Evolutionary conservation across 768 basidiomycete species (phyloP), one percentile per base, ranked within the genome.

Genomic region (Naematelia encephala): DNA sequence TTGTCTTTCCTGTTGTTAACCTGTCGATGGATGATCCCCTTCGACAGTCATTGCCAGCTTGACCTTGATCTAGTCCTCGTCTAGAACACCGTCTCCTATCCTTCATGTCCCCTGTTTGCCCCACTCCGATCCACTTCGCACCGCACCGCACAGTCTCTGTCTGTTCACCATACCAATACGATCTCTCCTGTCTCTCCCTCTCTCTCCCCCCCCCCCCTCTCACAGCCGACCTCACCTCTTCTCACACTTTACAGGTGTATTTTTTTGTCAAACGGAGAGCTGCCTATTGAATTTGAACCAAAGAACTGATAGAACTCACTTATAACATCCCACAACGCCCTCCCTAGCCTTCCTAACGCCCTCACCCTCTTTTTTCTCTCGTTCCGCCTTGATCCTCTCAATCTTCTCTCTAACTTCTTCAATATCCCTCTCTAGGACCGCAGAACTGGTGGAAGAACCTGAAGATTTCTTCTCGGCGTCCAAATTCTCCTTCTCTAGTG

Each of bases 401-500:
- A 78, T 66, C 68, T 78, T 78, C 51, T 75, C 74, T 58, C 71
- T 62, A 5, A 78, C 67, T 56, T 76, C 74, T 56, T 77, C 76
- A 28, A 78, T 73, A 65, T 78, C 77, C 60, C 74, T 63, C 5
- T 69, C 60, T 16, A 78, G 57, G 11, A 76, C 60, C 54, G 73
- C 71, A 16, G 60, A 62, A 49, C 66, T 64, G 71, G 73, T 70
- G 10, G 72, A 69, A 0, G 73, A 66, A 8, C 34, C 34, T 39
- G 8, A 8, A 16, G 34, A 39, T 16, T 39, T 16, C 48, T 72
- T 72, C 59, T 77, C 74, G 57, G 70, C 70, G 54, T 77, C 68
- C 29, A 75, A 52, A 54, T 76, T 74, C 62, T 78, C 77, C 61
- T 78, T 77, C 49, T 75, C 75, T n/a, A 75, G 62, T n/a, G 75